Evolutionary conservation across 495 filamentous ascomycete genomes (phyloP), one percentile per base, ranked within the genome.

Genomic region (Neurospora sp.): DNA sequence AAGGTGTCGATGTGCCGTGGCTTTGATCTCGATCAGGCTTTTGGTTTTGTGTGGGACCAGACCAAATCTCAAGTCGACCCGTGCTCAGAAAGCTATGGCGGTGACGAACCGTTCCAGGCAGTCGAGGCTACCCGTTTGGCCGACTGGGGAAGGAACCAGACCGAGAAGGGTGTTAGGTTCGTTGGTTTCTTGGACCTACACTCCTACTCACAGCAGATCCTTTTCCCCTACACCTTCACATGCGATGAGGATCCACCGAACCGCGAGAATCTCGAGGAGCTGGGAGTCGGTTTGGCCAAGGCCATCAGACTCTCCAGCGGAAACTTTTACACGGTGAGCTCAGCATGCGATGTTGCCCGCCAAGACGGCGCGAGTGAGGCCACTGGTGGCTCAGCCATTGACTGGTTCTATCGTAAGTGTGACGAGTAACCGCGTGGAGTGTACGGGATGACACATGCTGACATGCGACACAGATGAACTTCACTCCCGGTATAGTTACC

Each of bases 121-220:
- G 81, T 92, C 2, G 96, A 99, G 83, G 89, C 95, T 3, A 86
- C 86, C 37, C 82, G 85, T 27, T 82, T 99, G 31, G 92, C 93
- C 10, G 85, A 92, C 41, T 99, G 96, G 95, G 92, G 92, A 0
- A 88, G 86, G 75, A 97, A 97, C 76, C 88, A 97, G 79, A 94
- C 92, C 0, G 84, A 89, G 16, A 89, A 92, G 78, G 88, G 89
- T 41, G 87, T 88, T 14, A 85, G 91, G 39, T 91, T 99, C 73
- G 88, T 93, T 16, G 94, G 89, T 3, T 92, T 97, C 72, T 82
- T 99, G 22, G 96, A 99, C 81, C 85, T 99, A 39, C 96, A 99
- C 78, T 96, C 93, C 37, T 99, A 99, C 82, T 95, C 93, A 22
- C 95, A 99, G 82, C 93, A 98, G 82, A 90, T 99, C 38, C 85